Percentiles rank a stretch among this genome's conserved stretches.
These are phyloP conservation scores for Kregervanrija delftensis DNA, from an alignment of 805 yeast species.

Conservation along the genomic window DNA sequence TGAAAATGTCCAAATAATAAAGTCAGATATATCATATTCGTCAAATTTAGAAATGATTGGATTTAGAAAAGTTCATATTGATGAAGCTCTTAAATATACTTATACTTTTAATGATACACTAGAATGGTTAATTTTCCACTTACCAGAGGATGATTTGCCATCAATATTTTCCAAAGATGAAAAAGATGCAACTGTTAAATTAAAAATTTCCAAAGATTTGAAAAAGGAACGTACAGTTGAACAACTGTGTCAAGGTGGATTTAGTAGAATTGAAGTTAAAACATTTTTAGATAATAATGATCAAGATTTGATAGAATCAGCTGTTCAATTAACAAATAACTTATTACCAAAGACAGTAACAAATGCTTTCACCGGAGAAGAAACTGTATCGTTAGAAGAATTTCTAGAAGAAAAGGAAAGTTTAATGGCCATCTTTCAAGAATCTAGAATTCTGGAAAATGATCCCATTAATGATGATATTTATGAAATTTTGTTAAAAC, in stretches of 20 bases:
- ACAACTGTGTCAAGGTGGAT: constrained; percentile 60
- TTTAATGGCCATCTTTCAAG: constrained; percentile 46
- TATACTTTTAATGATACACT: constrained; percentile 43
- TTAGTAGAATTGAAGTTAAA: constrained; percentile 56
- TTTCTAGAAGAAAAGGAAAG: constrained; percentile 80
- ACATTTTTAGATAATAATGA: constrained; percentile 36
- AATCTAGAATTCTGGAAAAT: constrained; percentile 10
- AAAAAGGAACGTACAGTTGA: constrained; percentile 51
- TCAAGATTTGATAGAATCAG: constrained; percentile 43
- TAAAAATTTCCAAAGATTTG: constrained; percentile 47
- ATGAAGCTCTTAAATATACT: constrained; percentile 63
- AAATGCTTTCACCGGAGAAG: constrained; percentile 5
- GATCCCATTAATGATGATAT: constrained; percentile 33
- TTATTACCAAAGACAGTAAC: constrained; percentile 12
- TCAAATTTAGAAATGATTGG: constrained; percentile 39
- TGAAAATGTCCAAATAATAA: constrained; percentile 10
- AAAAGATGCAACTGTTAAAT: constrained; percentile 49
- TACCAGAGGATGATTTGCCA: constrained; percentile 94
- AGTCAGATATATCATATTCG: constrained; percentile 7
- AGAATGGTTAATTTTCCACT: constrained; percentile 77
- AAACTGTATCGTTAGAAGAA: constrained; percentile 24
- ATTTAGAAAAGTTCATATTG: constrained; percentile 61
- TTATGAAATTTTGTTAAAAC: constrained; percentile 29
- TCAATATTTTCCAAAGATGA: constrained; percentile 47
- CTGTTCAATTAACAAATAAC: constrained; percentile 40